phyloP scores from a whole-genome alignment of 495 filamentous ascomycete species.

The Oidiodendron maius region DNA sequence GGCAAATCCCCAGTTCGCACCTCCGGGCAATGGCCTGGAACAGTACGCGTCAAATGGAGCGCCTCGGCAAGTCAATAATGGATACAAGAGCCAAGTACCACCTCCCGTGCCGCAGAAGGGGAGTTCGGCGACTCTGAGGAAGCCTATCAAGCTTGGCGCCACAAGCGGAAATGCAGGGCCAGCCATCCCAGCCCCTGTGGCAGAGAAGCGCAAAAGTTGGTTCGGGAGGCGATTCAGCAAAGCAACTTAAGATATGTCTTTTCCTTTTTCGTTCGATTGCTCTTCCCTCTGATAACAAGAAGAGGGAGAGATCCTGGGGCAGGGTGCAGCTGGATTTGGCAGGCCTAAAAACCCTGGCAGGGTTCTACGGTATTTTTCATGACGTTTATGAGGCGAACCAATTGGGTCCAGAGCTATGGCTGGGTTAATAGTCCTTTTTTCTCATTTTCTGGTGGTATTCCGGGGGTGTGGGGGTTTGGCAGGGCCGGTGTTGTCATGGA shows the following conservation, averaged over 20 bases:
- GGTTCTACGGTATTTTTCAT: slow-evolving; percentile 5
- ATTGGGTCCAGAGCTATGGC: slow-evolving; percentile 7
- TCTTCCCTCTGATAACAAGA: too few relatives aligned
- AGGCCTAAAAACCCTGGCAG: slow-evolving; percentile 1
- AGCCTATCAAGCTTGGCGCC: slow-evolving; percentile 27
- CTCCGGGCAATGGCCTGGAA: slow-evolving; percentile 32
- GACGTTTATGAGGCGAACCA: slow-evolving; percentile 9
- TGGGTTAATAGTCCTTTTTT: too few relatives aligned
- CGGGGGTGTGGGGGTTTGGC: slow-evolving; percentile 10
- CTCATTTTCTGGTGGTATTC: slow-evolving; percentile 1
- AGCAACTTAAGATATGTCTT: neutral
- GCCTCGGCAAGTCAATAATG: slow-evolving; percentile 12
- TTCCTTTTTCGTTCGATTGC: too few relatives aligned
- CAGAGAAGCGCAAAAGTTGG: slow-evolving; percentile 83
- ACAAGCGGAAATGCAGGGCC: slow-evolving; percentile 9
- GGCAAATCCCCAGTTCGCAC: slow-evolving; percentile 34
- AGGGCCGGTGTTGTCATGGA: slow-evolving; percentile 14
- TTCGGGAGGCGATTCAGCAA: slow-evolving; percentile 79
- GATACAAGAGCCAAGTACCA: slow-evolving; percentile 12
- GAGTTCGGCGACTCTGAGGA: slow-evolving; percentile 11
- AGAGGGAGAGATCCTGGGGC: too few relatives aligned
- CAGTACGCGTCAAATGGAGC: slow-evolving; percentile 18
- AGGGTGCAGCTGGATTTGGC: too few relatives aligned
- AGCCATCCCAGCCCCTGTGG: slow-evolving; percentile 4
- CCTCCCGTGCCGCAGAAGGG: slow-evolving; percentile 38